phyloP scores from a whole-genome alignment of 805 yeast genomes.

The Kuraishia hungarica region DNA sequence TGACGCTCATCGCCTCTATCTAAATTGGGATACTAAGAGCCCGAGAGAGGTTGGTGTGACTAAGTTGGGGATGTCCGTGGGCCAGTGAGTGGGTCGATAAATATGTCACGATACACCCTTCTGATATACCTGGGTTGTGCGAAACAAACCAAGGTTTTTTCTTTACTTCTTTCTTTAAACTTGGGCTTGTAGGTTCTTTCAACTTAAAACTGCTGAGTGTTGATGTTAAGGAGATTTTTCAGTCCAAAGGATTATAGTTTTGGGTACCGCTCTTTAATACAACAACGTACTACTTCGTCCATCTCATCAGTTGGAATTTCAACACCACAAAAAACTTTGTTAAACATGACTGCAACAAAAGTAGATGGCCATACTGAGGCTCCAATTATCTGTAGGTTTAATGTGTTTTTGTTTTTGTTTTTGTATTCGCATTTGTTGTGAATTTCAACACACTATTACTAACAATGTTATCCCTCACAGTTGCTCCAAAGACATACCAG shows the following conservation, averaged over 20 bases:
- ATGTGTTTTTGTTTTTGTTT: no score
- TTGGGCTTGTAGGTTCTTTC: neutral
- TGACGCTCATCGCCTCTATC: neutral
- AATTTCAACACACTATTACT: neutral
- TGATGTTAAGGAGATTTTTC: neutral
- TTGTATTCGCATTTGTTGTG: no score
- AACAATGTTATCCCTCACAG: constrained; percentile 20
- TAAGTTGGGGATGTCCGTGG: neutral
- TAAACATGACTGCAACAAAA: neutral
- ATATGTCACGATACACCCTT: no score
- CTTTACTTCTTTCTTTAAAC: neutral
- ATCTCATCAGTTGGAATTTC: neutral
- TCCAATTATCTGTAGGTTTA: constrained; percentile 2
- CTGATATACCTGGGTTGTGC: no score
- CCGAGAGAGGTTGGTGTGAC: neutral
- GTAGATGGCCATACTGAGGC: neutral
- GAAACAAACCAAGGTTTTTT: no score
- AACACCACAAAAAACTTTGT: neutral
- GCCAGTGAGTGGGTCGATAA: neutral
- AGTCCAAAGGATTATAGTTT: neutral
- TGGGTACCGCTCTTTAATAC: neutral
- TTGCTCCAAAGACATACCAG: constrained; percentile 87
- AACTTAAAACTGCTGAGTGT: neutral
- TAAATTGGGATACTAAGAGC: neutral
- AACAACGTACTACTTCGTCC: neutral